phyloP scores from a whole-genome alignment of 306 rosid genomes.

The Arachis hypogaea region DNA sequence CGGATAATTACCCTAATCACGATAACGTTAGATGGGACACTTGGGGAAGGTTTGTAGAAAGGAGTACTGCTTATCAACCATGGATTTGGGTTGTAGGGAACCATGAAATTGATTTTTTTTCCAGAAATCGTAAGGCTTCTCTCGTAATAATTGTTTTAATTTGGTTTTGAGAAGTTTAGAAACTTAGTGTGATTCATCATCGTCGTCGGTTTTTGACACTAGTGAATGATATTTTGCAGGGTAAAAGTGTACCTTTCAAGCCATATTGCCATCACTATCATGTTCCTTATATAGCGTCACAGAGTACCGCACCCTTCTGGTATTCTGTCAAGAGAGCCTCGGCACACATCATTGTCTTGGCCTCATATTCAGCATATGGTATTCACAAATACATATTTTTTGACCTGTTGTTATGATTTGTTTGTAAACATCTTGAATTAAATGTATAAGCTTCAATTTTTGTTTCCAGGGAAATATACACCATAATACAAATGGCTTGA shows the following conservation, averaged over 20 bases:
- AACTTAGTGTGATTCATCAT: constrained; percentile 9
- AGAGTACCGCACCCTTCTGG: constrained; percentile 74
- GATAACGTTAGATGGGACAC: constrained; percentile 77
- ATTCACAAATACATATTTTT: no score
- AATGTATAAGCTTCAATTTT: no score
- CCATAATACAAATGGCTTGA: constrained; percentile 84
- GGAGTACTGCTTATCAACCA: constrained; percentile 69
- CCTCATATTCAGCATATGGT: constrained; percentile 65
- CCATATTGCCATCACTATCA: constrained; percentile 43
- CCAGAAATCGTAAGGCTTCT: constrained; percentile 68
- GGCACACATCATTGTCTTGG: constrained; percentile 75
- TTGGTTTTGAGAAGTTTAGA: constrained; percentile 3
- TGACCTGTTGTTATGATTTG: no score
- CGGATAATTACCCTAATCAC: constrained; percentile 70
- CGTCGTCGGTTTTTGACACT: background rate
- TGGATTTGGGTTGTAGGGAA: constrained; percentile 98
- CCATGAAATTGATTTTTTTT: constrained; percentile 73
- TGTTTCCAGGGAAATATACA: constrained; percentile 69
- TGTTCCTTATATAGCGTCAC: constrained; percentile 62
- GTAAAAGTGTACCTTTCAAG: no score
- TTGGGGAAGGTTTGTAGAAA: no score
- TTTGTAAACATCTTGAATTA: no score
- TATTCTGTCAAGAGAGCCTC: constrained; percentile 90
- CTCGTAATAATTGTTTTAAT: background rate
- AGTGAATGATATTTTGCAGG: no score